Base-by-base conservation (phyloP, 345 rosid species). In the Rubroshorea leprosula region DNA sequence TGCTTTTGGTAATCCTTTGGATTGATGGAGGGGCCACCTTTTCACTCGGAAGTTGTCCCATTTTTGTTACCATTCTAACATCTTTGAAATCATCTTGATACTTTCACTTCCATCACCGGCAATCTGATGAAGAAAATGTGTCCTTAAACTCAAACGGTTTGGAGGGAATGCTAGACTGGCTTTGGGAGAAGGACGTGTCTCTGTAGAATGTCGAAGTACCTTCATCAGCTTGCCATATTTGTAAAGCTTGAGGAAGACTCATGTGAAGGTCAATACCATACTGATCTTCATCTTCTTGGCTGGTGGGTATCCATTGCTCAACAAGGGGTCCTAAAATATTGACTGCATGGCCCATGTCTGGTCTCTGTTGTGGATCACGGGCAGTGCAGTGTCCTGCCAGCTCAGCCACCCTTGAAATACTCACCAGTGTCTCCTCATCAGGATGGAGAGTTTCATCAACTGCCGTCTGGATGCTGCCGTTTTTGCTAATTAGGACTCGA, bases 331-430 rank as follows among this genome's bases (percentile, higher is more conserved):
- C 85, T 19, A 91, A 55, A 1, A 88, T 77, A 50, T 81, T 81
- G 20, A 91, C 98, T 0, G 86, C 95, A 20, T 88, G 92, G 15
- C 96, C 93, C 87, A 91, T 88, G 70, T 88, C 96, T 0, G 98
- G 98, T 77, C 95, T 77, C 53, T 80, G 98, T 50, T 69, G 52
- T 1, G 96, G 96, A 60, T 91, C 96, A 0, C 86, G 75, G 2
- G 85, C 85, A 22, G 98, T 91, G 82, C 96, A 91, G 31, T 91
- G 92, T 24, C 90, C 96, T 10, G 98, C 96, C 21, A 91, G 79
- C 74, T 91, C 89, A 11, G 85, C 90, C 18, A 84, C 95, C 57
- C 71, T 79, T 67, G 53, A 61, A 24, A 91, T 78, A 68, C 82
- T 84, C 27, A 57, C 84, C 43, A 83, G n/a, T 44, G 90, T 80